Evolutionary conservation across 441 rosid species (phyloP), one percentile per base, ranked within the genome.

Genomic region (Dalechampia spathulata): DNA sequence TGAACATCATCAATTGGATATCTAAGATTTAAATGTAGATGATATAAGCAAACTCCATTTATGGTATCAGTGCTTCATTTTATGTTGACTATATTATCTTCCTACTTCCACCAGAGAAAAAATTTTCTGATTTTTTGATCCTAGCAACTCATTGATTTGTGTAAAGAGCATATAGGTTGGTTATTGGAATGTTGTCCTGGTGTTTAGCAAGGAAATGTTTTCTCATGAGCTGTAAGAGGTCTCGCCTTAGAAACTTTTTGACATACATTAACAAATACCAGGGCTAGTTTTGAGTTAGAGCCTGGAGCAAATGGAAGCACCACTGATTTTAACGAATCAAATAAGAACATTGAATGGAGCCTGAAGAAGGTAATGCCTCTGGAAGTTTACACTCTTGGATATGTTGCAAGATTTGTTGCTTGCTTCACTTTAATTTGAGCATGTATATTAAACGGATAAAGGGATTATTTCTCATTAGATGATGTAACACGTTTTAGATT

Each of bases 271-370:
- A 19, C 23, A 19, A 10, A 22, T 19, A 46, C 27, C 80, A 84
- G 92, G 76, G 93, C 80, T 73, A 81, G 80, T 74, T 86, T 86
- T 68, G 92, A 78, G 67, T 55, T 89, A 66, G 92, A 86, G 70
- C 67, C 78, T 9, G 95, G 88, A 59, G 82, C 85, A 11, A 61
- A 63, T 60, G 97, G 90, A 55, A 85, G 82, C 65, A 71, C 67
- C 60, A 72, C 88, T 49, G 95, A 89, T 67, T 86, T 89, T 70
- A 82, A 82, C 73, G 92, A 84, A 66, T 70, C 78, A 57, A 84
- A 51, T 67, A 86, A 81, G 75, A 74, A 65, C 68, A 81, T 89
- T 39, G 88, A 80, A 67, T 89, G 92, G 97, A 72, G 69, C 47
- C 70, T 89, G 55, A 86, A 90, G 72, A 90, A 90, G 95, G 95